Conservation (phyloP, 2,329 filamentous ascomycete species). For the Fusarium phyllophilum region DNA sequence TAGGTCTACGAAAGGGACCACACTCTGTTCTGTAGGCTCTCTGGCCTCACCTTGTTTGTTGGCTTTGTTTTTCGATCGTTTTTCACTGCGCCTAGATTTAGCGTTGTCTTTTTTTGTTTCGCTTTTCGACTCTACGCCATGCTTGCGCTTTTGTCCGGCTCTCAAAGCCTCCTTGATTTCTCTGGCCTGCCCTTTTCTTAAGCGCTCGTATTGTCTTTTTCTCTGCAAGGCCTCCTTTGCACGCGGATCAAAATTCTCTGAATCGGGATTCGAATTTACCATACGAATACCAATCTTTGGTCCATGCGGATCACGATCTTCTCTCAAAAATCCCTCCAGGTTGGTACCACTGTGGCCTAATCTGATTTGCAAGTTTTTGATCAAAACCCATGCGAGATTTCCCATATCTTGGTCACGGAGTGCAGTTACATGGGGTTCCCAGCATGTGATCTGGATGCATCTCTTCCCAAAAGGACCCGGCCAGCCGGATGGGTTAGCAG, state of each 20-base stretch:
- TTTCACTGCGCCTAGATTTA: constrained; percentile 38
- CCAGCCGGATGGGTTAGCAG: constrained; percentile 60
- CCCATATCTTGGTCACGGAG: constrained; percentile 64
- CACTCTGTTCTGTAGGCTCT: constrained; percentile 38
- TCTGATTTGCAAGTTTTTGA: constrained; percentile 80
- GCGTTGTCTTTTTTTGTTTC: constrained; percentile 43
- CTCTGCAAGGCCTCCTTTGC: constrained; percentile 69
- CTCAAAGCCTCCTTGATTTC: constrained; percentile 51
- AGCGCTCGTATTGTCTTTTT: constrained; percentile 70
- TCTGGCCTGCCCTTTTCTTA: constrained; percentile 54
- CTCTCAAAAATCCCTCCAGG: constrained; percentile 78
- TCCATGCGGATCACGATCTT: constrained; percentile 58
- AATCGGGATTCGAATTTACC: constrained; percentile 54
- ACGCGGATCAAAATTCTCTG: constrained; percentile 57
- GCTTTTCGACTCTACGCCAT: constrained; percentile 39
- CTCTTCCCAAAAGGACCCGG: constrained; percentile 77
- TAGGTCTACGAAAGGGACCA: constrained; percentile 42
- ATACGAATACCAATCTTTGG: constrained; percentile 68
- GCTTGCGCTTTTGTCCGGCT: constrained; percentile 53
- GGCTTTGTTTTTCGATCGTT: constrained; percentile 25
- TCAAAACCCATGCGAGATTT: constrained; percentile 68
- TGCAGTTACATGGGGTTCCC: constrained; percentile 70
- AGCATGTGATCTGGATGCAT: constrained; percentile 78
- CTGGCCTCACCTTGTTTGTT: constrained; percentile 2
- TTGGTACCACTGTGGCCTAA: constrained; percentile 59